A percentile compares a stretch with the other conserved stretches of the same genome.
Conservation (phyloP, 257 asterid species). For the Henckelia pumila region DNA sequence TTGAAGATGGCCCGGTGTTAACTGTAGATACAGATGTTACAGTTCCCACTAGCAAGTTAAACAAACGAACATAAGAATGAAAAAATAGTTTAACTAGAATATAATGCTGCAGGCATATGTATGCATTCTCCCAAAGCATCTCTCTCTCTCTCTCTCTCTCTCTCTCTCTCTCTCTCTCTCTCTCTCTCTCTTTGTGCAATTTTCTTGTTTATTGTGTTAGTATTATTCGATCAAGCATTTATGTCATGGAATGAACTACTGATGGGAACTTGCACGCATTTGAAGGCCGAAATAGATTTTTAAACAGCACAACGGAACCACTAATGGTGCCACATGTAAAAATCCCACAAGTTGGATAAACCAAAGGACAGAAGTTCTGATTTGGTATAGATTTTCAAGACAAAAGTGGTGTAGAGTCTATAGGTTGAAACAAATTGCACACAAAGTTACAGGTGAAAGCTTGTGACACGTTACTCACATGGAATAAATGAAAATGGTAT, state of each 20-base stretch:
- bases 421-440: neutral
- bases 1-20: constrained; percentile 39
- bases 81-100: neutral
- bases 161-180: neutral
- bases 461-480: neutral
- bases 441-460: neutral
- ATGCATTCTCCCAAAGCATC: neutral
- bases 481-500: too few species aligned
- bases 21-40: constrained; percentile 41
- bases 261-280: neutral
- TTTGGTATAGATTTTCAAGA: neutral
- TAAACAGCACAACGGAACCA: neutral
- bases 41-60: constrained; percentile 12
- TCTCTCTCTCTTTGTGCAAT: neutral
- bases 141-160: neutral
- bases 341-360: neutral
- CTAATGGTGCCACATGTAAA: neutral
- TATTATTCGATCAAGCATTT: neutral
- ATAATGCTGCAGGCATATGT: neutral
- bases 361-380: neutral
- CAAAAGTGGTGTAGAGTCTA: neutral
- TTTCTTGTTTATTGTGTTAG: neutral
- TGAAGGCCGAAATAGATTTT: neutral
- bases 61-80: neutral
- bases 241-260: neutral